Evolutionary conservation across 371 early-diverging fungal species (phyloP).

Genomic region (Capillidium heterosporum): DNA sequence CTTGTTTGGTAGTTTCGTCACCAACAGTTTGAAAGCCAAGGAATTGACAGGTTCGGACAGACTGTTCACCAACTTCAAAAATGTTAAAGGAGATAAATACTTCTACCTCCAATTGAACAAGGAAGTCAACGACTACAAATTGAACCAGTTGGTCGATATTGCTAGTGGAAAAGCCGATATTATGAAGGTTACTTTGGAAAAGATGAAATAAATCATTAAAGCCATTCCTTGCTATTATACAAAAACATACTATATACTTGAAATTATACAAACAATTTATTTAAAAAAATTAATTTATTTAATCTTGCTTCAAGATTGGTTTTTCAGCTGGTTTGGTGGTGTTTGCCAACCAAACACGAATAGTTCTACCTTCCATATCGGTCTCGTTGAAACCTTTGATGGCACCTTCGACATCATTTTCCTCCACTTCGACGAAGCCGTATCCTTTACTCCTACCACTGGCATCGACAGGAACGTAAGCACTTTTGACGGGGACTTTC

Average conservation of each 20-base stretch:
- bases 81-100: too few species aligned
- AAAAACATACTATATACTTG: too few species aligned
- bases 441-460: constrained; percentile 49
- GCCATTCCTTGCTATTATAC: too few species aligned
- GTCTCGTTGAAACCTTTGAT: constrained; percentile 30
- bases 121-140: too few species aligned
- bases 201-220: too few species aligned
- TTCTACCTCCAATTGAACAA: too few species aligned
- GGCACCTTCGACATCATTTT: constrained; percentile 28
- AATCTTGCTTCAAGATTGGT: too few species aligned
- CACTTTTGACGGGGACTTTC: constrained; percentile 15
- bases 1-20: neutral
- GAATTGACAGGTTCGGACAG: neutral
- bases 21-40: neutral
- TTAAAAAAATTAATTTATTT: too few species aligned
- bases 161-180: too few species aligned
- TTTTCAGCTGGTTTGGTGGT: neutral
- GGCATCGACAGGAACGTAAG: constrained; percentile 21
- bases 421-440: constrained; percentile 46
- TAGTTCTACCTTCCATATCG: constrained; percentile 36
- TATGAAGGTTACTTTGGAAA: too few species aligned
- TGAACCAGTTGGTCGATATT: too few species aligned
- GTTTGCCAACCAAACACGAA: constrained; percentile 20
- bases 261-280: too few species aligned
- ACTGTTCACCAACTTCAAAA: neutral